Conservation (phyloP, 495 filamentous ascomycete genomes). For the Chaetomidium leptoderma region DNA sequence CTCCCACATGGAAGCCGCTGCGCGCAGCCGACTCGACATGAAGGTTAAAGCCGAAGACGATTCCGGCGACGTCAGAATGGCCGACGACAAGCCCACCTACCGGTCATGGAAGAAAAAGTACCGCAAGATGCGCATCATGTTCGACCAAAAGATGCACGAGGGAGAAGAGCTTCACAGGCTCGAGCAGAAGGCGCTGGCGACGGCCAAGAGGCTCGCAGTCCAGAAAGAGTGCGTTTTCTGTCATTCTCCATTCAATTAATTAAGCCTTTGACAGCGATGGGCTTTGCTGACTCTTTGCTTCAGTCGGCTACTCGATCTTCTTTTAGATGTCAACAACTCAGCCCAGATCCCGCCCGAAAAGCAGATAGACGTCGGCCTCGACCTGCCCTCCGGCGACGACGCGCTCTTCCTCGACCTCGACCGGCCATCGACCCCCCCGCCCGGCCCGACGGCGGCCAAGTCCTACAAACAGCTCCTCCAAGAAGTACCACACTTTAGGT, state of each 20-base stretch:
- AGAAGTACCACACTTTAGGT: constrained; percentile 41
- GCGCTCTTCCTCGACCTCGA: constrained; percentile 33
- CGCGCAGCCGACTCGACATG: constrained; percentile 22
- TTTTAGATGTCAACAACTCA: constrained; percentile 80
- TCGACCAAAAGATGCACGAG: constrained; percentile 76
- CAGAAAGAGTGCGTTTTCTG: constrained; percentile 67
- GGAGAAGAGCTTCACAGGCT: constrained; percentile 72
- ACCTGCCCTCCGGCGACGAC: constrained; percentile 54
- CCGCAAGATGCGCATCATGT: constrained; percentile 81
- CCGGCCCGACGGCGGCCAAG: constrained; percentile 30
- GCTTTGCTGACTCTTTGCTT: constrained; percentile 6
- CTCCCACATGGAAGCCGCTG: constrained; percentile 27
- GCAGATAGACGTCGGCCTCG: constrained; percentile 58
- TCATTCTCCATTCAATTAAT: constrained; percentile 15
- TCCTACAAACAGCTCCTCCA: constrained; percentile 39
- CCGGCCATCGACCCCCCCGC: constrained; percentile 23
- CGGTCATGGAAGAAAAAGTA: constrained; percentile 80
- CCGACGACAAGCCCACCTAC: constrained; percentile 38
- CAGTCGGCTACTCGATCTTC: constrained; percentile 75
- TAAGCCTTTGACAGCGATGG: neutral
- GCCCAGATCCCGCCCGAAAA: constrained; percentile 67
- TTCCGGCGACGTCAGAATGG: constrained; percentile 32
- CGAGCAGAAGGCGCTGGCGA: constrained; percentile 70
- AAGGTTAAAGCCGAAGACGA: constrained; percentile 34
- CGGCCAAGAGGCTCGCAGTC: constrained; percentile 73